These are phyloP conservation scores for grape (Vitis vinifera) DNA, from an alignment of 164 flowering plant genomes.

Conservation along the genomic window DNA sequence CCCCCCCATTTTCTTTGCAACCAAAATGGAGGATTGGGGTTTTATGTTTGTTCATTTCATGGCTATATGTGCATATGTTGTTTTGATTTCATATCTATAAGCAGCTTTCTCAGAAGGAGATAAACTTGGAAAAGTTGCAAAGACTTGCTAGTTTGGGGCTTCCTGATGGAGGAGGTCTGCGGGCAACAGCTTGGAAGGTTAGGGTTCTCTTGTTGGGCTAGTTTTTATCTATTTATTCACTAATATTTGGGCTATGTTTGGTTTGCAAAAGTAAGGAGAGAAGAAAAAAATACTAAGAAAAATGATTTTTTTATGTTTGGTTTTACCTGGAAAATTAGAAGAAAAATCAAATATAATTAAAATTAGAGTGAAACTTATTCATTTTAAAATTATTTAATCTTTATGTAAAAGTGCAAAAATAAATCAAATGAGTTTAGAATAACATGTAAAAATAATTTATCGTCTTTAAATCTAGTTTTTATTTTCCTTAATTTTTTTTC, in stretches of 20 bases:
- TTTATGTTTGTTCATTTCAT: neutral
- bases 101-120: constrained; percentile 52
- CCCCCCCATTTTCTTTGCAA: neutral
- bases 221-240: neutral
- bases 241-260: neutral
- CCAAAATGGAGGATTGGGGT: neutral
- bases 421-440: no score
- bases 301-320: no score
- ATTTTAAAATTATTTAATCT: no score
- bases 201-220: neutral
- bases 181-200: constrained; percentile 72
- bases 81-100: neutral
- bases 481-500: no score
- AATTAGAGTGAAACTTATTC: no score
- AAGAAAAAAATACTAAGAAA: no score
- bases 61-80: neutral
- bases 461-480: no score
- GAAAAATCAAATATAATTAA: no score
- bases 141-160: constrained; percentile 54
- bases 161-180: constrained; percentile 57
- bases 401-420: no score
- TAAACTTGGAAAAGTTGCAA: constrained; percentile 63
- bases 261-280: no score
- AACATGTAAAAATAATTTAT: no score
- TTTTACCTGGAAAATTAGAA: no score